Evolutionary conservation across 768 basidiomycete genomes (phyloP), one percentile per base, ranked within the genome.

Genomic region (Lactifluus pinguis): DNA sequence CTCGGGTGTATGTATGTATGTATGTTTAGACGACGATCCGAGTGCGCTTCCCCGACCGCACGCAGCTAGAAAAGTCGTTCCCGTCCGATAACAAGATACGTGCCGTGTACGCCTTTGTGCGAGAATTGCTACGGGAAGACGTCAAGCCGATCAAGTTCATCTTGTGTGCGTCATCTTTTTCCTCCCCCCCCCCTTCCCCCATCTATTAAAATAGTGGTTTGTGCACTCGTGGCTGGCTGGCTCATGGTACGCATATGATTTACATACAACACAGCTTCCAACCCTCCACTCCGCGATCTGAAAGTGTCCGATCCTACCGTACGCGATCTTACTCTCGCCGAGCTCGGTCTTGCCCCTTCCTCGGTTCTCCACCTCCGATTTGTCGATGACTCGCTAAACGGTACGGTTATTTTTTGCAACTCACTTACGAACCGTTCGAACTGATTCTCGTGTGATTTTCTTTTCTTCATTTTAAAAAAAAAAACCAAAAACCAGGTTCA

Each of bases 101-200:
- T 53, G 77, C 86, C 2, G 82, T 95, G 9, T 95, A 95, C 69
- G 89, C 87, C 10, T 94, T 94, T 64, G 90, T 93, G 55, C 81
- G 86, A 38, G 74, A 77, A 36, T 81, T 82, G 21, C 75, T 95
- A 38, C 75, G 82, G 47, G 87, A 89, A 58, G 89, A 92, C 62
- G 82, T 85, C 49, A 84, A 89, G 69, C 79, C 84, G 3, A 82
- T 83, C 72, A 91, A 92, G 67, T 95, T 93, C 68, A 78, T 92
- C 42, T 77, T 95, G 42, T 95, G 92, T 94, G 67, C 55, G 84
- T 47, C 8, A 42, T 51, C 41, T 34, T 38, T 38, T 38, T 9
- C 32, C 32, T 6, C 6, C 4, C 25, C 25, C 25, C 25, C 25
- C 25, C n/a, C n/a, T n/a, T n/a, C n/a, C n/a, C 25, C 1, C 25